Percentiles rank a stretch among this genome's conserved stretches.
These are phyloP conservation scores for Amanita rubescens DNA, from an alignment of 768 basidiomycete genomes.

Conservation along the genomic window DNA sequence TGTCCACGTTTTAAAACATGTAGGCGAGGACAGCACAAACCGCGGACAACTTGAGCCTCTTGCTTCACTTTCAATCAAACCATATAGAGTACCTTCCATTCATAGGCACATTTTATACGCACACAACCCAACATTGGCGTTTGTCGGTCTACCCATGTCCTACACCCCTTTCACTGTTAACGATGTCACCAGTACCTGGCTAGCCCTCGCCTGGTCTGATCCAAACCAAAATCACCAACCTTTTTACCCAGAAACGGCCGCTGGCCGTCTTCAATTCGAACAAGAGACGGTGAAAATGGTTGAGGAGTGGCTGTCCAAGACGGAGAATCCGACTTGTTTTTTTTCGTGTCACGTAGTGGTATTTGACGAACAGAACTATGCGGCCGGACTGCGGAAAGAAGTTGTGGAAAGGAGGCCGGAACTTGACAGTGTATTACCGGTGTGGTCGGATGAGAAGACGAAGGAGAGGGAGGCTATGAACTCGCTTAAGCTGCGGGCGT, in stretches of 20 bases:
- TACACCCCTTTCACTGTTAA: conserved; percentile 43
- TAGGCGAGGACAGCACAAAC: neutral
- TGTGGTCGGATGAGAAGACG: conserved; percentile 29
- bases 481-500: conserved; percentile 24
- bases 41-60: conserved; percentile 18
- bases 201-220: conserved; percentile 32
- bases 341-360: conserved; percentile 30
- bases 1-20: conserved; percentile 26
- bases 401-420: conserved; percentile 23
- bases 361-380: conserved; percentile 28
- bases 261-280: neutral
- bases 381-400: conserved; percentile 25
- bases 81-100: conserved; percentile 35
- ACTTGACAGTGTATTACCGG: conserved; percentile 22
- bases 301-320: conserved; percentile 12
- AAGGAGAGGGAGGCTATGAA: conserved; percentile 29
- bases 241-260: conserved; percentile 24
- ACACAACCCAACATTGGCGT: conserved; percentile 37
- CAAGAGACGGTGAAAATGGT: conserved; percentile 14
- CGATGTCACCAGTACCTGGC: conserved; percentile 43
- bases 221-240: conserved; percentile 12
- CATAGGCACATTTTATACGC: conserved; percentile 41
- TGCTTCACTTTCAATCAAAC: conserved; percentile 19
- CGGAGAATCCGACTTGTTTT: conserved; percentile 24
- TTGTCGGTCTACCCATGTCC: conserved; percentile 34